phyloP scores from a whole-genome alignment of 306 rosid genomes.

The Trifolium repens region DNA sequence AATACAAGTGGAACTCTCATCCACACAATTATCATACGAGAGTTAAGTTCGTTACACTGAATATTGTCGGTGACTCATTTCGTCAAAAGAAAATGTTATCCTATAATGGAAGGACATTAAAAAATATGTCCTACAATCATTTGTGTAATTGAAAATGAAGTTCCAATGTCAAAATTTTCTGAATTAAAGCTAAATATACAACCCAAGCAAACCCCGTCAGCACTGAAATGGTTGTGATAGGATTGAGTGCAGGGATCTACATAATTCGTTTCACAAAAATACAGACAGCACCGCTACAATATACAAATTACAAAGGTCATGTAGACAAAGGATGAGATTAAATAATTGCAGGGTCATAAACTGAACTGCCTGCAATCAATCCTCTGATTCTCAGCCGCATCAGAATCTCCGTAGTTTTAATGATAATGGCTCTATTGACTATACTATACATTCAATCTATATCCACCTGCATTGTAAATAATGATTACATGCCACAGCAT shows the following conservation, averaged over 20 bases:
- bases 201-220: conserved; percentile 32
- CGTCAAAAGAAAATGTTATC: too few species aligned
- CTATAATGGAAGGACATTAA: conserved; percentile 21
- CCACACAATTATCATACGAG: too few species aligned
- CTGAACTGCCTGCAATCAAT: conserved; percentile 35
- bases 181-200: conserved; percentile 29
- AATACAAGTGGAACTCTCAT: too few species aligned
- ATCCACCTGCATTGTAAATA: conserved; percentile 38
- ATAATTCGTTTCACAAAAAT: conserved; percentile 38
- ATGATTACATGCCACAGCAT: conserved; percentile 36
- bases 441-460: conserved; percentile 42
- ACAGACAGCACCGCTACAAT: conserved; percentile 44
- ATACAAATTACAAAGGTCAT: conserved; percentile 55
- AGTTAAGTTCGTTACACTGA: too few species aligned
- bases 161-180: conserved; percentile 41
- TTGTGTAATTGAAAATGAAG: conserved; percentile 17
- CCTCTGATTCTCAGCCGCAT: conserved; percentile 46
- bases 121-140: conserved; percentile 27
- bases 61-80: too few species aligned
- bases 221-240: conserved; percentile 33
- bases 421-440: conserved; percentile 33
- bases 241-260: conserved; percentile 50
- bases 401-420: conserved; percentile 38
- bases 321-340: conserved; percentile 27
- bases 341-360: conserved; percentile 41